Evolutionary conservation across 116 monocot genomes (phyloP).

Genomic region (Iris pallida): DNA sequence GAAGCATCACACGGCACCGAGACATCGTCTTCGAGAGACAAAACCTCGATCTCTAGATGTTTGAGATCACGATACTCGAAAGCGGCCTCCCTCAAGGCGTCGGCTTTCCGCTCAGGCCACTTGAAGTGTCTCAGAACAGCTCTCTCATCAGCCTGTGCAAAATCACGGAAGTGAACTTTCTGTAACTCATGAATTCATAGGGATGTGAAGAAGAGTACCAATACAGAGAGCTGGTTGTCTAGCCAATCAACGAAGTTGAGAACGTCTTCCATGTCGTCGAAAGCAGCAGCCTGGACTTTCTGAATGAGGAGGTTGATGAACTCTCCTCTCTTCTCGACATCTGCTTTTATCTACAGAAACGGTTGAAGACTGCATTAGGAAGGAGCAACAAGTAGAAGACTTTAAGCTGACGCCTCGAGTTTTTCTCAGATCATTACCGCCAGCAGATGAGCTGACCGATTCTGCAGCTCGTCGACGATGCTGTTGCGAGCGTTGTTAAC

Average conservation of each 20-base stretch:
- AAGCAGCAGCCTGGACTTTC: slow-evolving; percentile 43
- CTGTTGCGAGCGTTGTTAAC: slow-evolving; percentile 33
- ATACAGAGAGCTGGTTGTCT: slow-evolving; percentile 57
- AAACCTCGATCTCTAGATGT: slow-evolving; percentile 29
- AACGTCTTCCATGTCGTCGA: slow-evolving; percentile 47
- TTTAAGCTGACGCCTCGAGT: no score
- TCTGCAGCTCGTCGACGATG: slow-evolving; percentile 74
- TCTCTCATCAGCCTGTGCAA: slow-evolving; percentile 61
- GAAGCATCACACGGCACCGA: slow-evolving; percentile 33
- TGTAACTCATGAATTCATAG: background rate
- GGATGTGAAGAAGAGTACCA: slow-evolving; percentile 37
- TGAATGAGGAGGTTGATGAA: slow-evolving; percentile 53
- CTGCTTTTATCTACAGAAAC: slow-evolving; percentile 57
- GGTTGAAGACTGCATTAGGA: background rate
- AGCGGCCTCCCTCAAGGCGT: slow-evolving; percentile 70
- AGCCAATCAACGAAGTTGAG: slow-evolving; percentile 64
- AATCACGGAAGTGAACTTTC: background rate
- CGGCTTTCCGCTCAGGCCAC: slow-evolving; percentile 79
- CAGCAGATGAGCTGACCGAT: slow-evolving; percentile 63
- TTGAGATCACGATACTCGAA: slow-evolving; percentile 64
- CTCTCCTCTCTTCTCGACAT: slow-evolving; percentile 64
- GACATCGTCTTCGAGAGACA: slow-evolving; percentile 37
- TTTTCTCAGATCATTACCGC: slow-evolving; percentile 27
- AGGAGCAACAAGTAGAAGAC: background rate
- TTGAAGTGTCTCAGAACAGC: slow-evolving; percentile 83